A percentile compares a stretch with the other conserved stretches of the same genome.
phyloP scores from a whole-genome alignment of 1,284 basidiomycete genomes.

The Schizophyllum commune region DNA sequence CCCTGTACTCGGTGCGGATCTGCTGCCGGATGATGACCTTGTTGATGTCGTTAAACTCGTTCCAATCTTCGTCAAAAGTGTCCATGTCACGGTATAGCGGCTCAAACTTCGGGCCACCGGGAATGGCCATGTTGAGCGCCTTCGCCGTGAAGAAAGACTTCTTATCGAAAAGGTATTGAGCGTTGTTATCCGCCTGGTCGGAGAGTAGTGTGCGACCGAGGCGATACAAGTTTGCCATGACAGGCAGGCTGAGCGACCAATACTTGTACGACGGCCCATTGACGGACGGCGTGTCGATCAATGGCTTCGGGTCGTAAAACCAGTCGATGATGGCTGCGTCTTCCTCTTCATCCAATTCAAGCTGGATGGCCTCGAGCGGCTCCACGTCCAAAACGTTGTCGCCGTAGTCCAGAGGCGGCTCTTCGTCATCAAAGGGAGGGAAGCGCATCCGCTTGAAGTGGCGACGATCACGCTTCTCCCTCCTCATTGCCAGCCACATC shows the following conservation, averaged over 20 bases:
- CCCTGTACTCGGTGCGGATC: slow-evolving; percentile 98
- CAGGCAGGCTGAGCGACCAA: slow-evolving; percentile 87
- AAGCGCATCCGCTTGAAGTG: slow-evolving; percentile 99
- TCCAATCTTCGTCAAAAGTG: slow-evolving; percentile 98
- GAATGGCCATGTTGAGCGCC: slow-evolving; percentile 96
- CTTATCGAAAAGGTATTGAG: slow-evolving; percentile 94
- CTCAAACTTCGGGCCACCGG: slow-evolving; percentile 98
- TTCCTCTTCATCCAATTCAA: slow-evolving; percentile 93
- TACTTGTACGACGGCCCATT: slow-evolving; percentile 93
- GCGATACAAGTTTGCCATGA: slow-evolving; percentile 96
- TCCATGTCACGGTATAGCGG: slow-evolving; percentile 94
- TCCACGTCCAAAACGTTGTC: slow-evolving; percentile 99
- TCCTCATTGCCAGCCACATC: slow-evolving; percentile 99
- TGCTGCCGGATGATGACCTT: slow-evolving; percentile 99
- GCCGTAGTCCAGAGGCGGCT: slow-evolving; percentile 95
- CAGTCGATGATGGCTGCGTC: slow-evolving; percentile 94
- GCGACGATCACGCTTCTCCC: slow-evolving; percentile 97
- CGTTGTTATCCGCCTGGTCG: slow-evolving; percentile 86
- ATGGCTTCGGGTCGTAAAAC: slow-evolving; percentile 98
- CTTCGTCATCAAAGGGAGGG: slow-evolving; percentile 99
- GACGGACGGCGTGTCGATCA: slow-evolving; percentile 81
- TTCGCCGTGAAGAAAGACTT: slow-evolving; percentile 99
- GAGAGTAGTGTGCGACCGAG: slow-evolving; percentile 90
- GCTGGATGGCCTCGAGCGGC: slow-evolving; percentile 95
- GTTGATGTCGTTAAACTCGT: slow-evolving; percentile 99